Evolutionary conservation across 139 green algal genomes (phyloP).

Genomic region (Coelastrella sp.): DNA sequence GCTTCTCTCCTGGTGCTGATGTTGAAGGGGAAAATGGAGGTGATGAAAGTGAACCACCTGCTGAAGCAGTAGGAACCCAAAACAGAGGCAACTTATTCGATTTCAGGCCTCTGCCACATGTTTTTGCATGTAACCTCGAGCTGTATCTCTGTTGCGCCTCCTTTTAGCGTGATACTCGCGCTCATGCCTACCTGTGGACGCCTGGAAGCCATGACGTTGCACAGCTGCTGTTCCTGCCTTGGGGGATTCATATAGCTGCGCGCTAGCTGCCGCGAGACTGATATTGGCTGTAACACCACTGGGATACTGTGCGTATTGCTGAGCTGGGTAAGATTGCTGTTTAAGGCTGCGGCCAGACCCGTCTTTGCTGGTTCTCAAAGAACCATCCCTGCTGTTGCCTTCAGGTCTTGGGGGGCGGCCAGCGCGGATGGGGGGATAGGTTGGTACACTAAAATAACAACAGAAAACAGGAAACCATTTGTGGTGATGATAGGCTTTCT

Average conservation of each 20-base stretch:
- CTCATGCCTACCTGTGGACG: background rate
- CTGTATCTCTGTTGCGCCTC: background rate
- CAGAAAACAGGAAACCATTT: background rate
- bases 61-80: no score
- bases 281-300: background rate
- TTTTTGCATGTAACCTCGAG: background rate
- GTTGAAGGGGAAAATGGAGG: background rate
- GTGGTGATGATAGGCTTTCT: no score
- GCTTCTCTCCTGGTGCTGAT: background rate
- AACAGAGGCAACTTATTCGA: no score
- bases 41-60: background rate
- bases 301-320: background rate
- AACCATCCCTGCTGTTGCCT: conserved; percentile 4
- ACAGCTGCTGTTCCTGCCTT: conserved; percentile 8
- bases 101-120: no score
- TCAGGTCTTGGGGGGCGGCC: background rate
- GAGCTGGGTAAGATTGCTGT: background rate
- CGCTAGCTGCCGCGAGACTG: background rate
- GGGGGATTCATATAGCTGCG: conserved; percentile 42
- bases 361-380: background rate
- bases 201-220: conserved; percentile 12
- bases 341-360: background rate
- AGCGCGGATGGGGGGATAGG: conserved; percentile 7
- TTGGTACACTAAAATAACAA: no score
- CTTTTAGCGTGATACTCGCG: background rate